A percentile compares a stretch with the other conserved stretches of the same genome.
These are phyloP conservation scores for Seminavis robusta DNA, from an alignment of 108 stramenopile species.

Conservation along the genomic window DNA sequence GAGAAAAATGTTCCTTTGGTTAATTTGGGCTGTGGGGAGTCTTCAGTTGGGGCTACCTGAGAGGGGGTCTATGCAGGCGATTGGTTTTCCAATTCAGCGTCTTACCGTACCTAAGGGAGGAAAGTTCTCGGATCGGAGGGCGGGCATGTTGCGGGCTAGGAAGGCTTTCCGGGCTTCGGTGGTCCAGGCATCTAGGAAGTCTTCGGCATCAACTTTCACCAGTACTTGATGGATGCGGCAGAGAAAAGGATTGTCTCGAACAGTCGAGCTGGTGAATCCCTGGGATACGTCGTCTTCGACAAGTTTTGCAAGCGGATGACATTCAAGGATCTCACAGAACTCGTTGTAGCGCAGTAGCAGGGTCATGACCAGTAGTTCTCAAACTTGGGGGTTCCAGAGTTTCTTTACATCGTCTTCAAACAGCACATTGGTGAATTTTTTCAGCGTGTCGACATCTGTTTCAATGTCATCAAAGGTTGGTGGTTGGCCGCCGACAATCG, in stretches of 20 bases:
- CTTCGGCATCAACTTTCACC: background rate
- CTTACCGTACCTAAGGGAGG: too few relatives aligned
- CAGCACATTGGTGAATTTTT: background rate
- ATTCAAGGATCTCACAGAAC: background rate
- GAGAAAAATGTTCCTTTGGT: too few relatives aligned
- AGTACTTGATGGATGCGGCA: background rate
- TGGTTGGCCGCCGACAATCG: background rate
- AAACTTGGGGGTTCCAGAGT: background rate
- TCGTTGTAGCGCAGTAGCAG: slow-evolving; percentile 1
- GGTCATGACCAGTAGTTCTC: slow-evolving; percentile 4
- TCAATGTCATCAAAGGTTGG: slow-evolving; percentile 6
- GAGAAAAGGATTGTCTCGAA: background rate
- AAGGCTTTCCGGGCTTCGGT: background rate
- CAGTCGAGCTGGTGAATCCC: background rate
- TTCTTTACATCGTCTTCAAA: background rate
- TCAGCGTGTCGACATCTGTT: background rate
- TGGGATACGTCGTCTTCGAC: background rate
- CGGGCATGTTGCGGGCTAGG: background rate
- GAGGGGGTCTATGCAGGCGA: too few relatives aligned
- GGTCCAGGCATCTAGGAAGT: background rate
- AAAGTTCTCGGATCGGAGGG: background rate
- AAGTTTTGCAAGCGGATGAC: background rate
- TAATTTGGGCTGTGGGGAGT: too few relatives aligned
- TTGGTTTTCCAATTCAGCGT: too few relatives aligned
- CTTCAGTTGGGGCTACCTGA: too few relatives aligned